Evolutionary conservation across 1,139 yeast species (phyloP), one percentile per base, ranked within the genome.

Genomic region (Candida smagusa): DNA sequence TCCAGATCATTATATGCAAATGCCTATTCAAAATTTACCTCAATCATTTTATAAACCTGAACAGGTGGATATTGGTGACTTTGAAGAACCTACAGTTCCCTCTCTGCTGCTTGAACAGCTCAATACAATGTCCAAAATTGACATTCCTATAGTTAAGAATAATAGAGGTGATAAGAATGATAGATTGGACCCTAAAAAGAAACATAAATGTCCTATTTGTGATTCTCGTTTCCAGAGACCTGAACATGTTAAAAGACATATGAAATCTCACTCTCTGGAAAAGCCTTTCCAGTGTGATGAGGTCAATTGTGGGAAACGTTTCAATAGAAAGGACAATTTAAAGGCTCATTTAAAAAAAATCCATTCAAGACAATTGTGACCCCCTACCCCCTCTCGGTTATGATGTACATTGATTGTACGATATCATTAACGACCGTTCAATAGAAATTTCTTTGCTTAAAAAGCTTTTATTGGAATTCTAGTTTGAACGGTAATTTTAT

Each of bases 231-330:
- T 90, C 69, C 90, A 87, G 56, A 73, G 97, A 43, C 90, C 94
- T 26, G 96, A 92, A 54, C 96, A 92, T 65, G 87, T 90, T 39
- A 86, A 88, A 57, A 74, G 97, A 53, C 97, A 90, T 58, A 71
- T 84, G 78, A 74, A 94, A 52, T 79, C 88, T 23, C 97, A 90
- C 61, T 81, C 94, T 3, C 79, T 87, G 24, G 96, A 87, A 49
- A 84, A 85, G 56, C 97, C 96, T 4, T 89, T 75, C 56, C 77
- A 71, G 39, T 90, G 97, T 61, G 79, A 80, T 39, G 70, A 78
- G 56, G 74, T 77, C 33, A 77, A 78, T 59, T 88, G 97, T 61
- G 80, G 80, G 21, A 86, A 88, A 58, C 65, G 86, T 45, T 94
- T 90, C 59, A 83, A 83, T 56, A 42, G 62, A 24, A 57, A 57